These are phyloP conservation scores for Kernera saxatilis DNA, from an alignment of 345 rosid species.

Conservation along the genomic window DNA sequence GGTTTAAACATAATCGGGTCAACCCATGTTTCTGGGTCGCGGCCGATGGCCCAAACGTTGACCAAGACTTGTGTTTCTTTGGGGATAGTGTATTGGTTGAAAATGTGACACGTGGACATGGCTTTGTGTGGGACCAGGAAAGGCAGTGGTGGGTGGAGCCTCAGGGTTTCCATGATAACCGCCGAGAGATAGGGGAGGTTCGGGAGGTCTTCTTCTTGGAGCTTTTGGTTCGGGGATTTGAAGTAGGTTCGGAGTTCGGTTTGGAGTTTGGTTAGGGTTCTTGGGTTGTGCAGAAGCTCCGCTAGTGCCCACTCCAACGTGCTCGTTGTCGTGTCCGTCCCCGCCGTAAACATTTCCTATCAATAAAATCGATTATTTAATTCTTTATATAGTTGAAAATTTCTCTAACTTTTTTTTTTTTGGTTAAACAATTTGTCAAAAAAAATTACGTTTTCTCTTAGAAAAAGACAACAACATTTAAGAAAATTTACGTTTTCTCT, in stretches of 20 bases:
- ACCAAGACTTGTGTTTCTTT: constrained; percentile 71
- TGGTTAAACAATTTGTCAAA: too few relatives aligned
- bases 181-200: constrained; percentile 63
- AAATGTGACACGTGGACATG: constrained; percentile 50
- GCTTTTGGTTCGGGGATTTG: constrained; percentile 27
- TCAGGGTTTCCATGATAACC: constrained; percentile 63
- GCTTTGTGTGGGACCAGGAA: constrained; percentile 84
- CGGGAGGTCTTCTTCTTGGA: constrained; percentile 51
- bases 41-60: constrained; percentile 67
- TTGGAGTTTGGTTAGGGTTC: constrained; percentile 41
- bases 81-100: constrained; percentile 42
- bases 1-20: constrained; percentile 55
- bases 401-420: background rate
- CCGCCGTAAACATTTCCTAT: constrained; percentile 80
- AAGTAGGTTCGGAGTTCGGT: constrained; percentile 43
- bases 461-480: background rate
- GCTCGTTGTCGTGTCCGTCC: constrained; percentile 84
- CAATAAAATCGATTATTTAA: background rate
- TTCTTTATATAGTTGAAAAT: background rate
- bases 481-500: too few relatives aligned
- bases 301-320: constrained; percentile 91
- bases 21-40: constrained; percentile 56
- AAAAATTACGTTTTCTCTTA: background rate
- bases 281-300: constrained; percentile 60
- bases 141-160: constrained; percentile 82